Evolutionary conservation across 2,329 filamentous ascomycete genomes (phyloP), one percentile per base, ranked within the genome.

Genomic region (Venturia pyrina): DNA sequence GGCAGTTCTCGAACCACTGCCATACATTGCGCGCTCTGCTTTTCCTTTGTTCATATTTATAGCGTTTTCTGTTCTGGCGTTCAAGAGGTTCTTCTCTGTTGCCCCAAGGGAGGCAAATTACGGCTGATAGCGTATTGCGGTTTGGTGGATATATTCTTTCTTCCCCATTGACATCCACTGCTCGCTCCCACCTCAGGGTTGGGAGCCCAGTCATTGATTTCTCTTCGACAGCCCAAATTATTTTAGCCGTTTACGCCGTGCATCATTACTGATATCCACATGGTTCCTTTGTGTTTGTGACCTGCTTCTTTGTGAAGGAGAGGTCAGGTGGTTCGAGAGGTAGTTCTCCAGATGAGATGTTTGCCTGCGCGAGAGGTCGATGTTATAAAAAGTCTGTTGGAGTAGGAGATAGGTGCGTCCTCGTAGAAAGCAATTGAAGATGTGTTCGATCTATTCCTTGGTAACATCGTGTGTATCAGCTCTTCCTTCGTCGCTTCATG

Each of bases 121-220:
- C 62, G 70, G 69, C 70, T 73, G 69, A 71, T 72, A 74, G 73
- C 73, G 72, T 75, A 62, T 28, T 73, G 73, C 72, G 71, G 69
- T 67, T 70, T 71, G 70, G 71, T 72, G 69, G 67, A 19, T 21
- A 24, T 71, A 68, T 62, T 68, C 63, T 65, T 67, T 69, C 66
- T 69, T 63, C 64, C 66, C 66, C 53, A 32, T 44, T 44, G 57
- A 41, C 63, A 61, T 56, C 66, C 48, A 60, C 57, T 57, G 57
- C 41, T 61, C 17, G 24, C 60, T 32, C 17, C 15, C 21, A 3
- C 10, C 19, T 34, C 28, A 28, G 24, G 15, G 13, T 43, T 62
- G 37, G 32, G 37, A 15, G 60, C 60, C n/a, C 44, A 40, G 17
- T 44, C 17, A 19, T 46, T 40, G n/a, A 44, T 43, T 40, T 40